These are phyloP conservation scores for Trichosporon ovoides DNA, from an alignment of 1,284 basidiomycete species.

Conservation along the genomic window DNA sequence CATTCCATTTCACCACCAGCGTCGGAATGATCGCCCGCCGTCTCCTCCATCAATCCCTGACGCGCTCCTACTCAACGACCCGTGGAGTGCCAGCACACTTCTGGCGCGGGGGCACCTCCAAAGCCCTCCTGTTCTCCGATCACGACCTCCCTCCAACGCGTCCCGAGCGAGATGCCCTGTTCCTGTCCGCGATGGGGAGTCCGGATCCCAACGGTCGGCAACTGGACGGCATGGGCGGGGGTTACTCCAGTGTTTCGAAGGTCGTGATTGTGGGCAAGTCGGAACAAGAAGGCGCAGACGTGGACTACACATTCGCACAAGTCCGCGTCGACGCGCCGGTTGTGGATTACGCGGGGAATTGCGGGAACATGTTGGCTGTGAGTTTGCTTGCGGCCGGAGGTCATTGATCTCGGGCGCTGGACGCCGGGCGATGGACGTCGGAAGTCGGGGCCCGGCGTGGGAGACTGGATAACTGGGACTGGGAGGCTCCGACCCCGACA, in stretches of 20 bases:
- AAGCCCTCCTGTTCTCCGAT: slow-evolving; percentile 64
- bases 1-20: too few relatives aligned
- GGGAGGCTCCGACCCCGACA: too few relatives aligned
- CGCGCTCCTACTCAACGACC: too few relatives aligned
- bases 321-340: slow-evolving; percentile 16
- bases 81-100: slow-evolving; percentile 12
- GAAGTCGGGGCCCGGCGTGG: too few relatives aligned
- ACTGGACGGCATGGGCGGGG: slow-evolving; percentile 68
- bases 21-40: too few relatives aligned
- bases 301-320: slow-evolving; percentile 34
- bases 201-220: slow-evolving; percentile 72
- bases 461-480: too few relatives aligned
- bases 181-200: slow-evolving; percentile 74
- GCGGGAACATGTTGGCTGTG: slow-evolving; percentile 34
- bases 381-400: slow-evolving; percentile 1
- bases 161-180: slow-evolving; percentile 58
- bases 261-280: slow-evolving; percentile 62
- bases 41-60: too few relatives aligned
- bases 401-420: too few relatives aligned
- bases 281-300: slow-evolving; percentile 20
- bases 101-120: slow-evolving; percentile 67
- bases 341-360: slow-evolving; percentile 32
- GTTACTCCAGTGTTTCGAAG: slow-evolving; percentile 71
- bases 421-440: too few relatives aligned
- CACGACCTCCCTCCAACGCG: slow-evolving; percentile 54